These are phyloP conservation scores for Solanum raphanifolium DNA, from an alignment of 257 asterid species.

Conservation along the genomic window DNA sequence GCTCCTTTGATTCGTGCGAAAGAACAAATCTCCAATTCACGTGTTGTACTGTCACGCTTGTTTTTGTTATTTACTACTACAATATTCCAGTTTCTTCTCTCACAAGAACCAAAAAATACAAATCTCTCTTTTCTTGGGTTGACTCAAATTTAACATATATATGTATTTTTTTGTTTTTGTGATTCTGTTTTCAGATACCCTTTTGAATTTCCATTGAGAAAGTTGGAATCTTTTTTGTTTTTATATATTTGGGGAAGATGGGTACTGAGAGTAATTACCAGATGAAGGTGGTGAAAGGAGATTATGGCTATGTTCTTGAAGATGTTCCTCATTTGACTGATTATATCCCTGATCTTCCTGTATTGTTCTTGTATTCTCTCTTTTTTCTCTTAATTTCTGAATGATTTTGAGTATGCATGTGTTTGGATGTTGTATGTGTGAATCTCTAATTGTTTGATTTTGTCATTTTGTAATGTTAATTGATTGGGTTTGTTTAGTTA, in stretches of 20 bases:
- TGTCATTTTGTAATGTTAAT: not conserved
- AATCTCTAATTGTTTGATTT: not conserved
- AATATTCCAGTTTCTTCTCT: not conserved
- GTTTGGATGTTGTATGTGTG: not conserved
- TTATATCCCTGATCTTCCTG: constrained; percentile 51
- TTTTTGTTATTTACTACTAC: not conserved
- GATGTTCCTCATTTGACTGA: constrained; percentile 68
- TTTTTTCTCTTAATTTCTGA: not conserved
- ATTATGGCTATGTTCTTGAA: constrained; percentile 49
- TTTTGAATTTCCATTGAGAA: not conserved
- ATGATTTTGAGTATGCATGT: not conserved
- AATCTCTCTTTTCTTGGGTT: not conserved
- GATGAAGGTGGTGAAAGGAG: constrained; percentile 52
- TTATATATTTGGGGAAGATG: constrained; percentile 10
- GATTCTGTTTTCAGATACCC: not conserved
- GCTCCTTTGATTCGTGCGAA: not conserved
- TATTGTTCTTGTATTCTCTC: not conserved
- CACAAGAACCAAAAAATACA: not conserved
- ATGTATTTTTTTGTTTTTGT: not conserved
- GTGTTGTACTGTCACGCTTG: not conserved
- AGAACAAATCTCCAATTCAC: not conserved
- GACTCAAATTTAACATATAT: not conserved
- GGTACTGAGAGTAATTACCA: constrained; percentile 25
- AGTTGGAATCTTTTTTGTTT: not conserved
- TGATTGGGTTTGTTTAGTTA: not conserved